A percentile compares a stretch with the other conserved stretches of the same genome.
Evolutionary conservation across 2,329 filamentous ascomycete species (phyloP).

Genomic region (Phyllosticta ampelicida): DNA sequence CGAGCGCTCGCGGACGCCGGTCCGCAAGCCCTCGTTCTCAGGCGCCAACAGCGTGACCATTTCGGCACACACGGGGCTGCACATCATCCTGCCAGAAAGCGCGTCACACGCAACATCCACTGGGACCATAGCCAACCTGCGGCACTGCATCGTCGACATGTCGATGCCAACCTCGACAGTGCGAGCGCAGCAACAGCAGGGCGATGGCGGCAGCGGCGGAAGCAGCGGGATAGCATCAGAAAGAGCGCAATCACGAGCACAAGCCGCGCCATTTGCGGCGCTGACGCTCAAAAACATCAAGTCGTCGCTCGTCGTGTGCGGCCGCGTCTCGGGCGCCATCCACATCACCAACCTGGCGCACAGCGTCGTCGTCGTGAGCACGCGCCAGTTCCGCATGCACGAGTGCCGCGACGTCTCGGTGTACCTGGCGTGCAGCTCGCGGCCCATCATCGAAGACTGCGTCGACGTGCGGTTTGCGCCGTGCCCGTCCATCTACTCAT

Average conservation of each 20-base stretch:
- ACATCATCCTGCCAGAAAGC: conserved; percentile 66
- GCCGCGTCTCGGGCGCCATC: conserved; percentile 65
- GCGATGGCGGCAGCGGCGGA: conserved; percentile 26
- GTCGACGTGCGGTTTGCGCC: conserved; percentile 66
- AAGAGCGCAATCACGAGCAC: neutral
- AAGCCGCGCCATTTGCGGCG: conserved; percentile 48
- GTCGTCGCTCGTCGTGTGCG: conserved; percentile 63
- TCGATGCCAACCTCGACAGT: conserved; percentile 43
- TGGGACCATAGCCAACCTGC: conserved; percentile 59
- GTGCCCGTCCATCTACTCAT: conserved; percentile 41
- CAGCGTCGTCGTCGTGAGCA: conserved; percentile 59
- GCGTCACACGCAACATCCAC: conserved; percentile 62
- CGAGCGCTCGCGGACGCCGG: conserved; percentile 13
- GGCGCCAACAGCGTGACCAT: conserved; percentile 52
- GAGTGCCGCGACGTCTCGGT: conserved; percentile 71
- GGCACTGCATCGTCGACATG: conserved; percentile 69
- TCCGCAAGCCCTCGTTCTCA: conserved; percentile 44
- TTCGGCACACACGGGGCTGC: conserved; percentile 53
- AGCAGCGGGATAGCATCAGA: neutral
- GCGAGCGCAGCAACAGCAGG: neutral
- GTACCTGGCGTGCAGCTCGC: conserved; percentile 70
- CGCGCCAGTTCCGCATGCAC: conserved; percentile 84
- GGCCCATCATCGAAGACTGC: conserved; percentile 93
- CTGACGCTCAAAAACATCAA: conserved; percentile 58
- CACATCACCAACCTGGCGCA: conserved; percentile 69